Evolutionary conservation across 2,329 filamentous ascomycete genomes (phyloP), one percentile per base, ranked within the genome.

Genomic region (Lachnellula occidentalis): DNA sequence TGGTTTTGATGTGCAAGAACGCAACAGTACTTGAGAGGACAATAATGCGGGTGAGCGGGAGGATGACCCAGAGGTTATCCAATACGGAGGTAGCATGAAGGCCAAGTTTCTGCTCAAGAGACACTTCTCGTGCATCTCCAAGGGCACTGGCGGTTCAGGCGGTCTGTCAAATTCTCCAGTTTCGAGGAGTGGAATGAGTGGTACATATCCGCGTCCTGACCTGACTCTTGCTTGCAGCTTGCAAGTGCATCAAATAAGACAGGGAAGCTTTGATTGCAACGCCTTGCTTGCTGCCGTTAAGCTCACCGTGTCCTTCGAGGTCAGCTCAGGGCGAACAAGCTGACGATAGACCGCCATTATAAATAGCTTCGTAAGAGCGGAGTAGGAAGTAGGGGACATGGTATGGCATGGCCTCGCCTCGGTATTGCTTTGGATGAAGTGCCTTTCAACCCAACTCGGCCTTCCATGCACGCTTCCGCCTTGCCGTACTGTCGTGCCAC

Each of bases 41-140:
- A 36, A 48, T 51, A 36, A 48, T 51, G 55, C 50, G 45, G 54
- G 34, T 53, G 49, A 48, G 50, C 53, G 54, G 50, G 51, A 50
- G 36, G 52, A 56, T 58, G 34, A 45, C 48, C 41, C 24, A 39
- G 36, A 31, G 34, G 42, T 34, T 39, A 39, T 58, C 50, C 51
- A 54, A 59, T 57, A 53, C 54, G 51, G 51, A 53, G 19, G n/a
- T 45, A 45, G 43, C 45, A 14, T 53, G 50, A 45, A 50, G 24
- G 37, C 45, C n/a, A 19, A 21, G 22, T 45, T 39, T 48, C 37
- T 24, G 5, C 22, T 53, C 31, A 11, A 21, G 43, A 22, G 34
- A n/a, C 37, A 27, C 34, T 53, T 27, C 36, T 53, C 36, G 45
- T 45, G 45, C 36, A 34, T 37, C 19, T 34, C 39, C 50, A 48